Evolutionary conservation across 768 basidiomycete genomes (phyloP).

Genomic region (Dictyophora rubrovolvata): DNA sequence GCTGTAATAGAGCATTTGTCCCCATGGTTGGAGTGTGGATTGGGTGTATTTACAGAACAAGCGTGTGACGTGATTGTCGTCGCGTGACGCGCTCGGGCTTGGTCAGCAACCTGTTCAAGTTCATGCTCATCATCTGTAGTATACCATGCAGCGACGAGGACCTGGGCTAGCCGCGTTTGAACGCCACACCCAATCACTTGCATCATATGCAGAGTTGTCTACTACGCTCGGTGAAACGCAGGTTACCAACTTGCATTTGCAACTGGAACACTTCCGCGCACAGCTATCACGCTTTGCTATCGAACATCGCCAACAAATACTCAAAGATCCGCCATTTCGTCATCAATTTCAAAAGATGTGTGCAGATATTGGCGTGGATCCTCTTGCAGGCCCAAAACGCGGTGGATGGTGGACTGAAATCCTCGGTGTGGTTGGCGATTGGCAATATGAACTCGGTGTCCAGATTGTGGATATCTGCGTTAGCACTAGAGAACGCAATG

Average conservation of each 20-base stretch:
- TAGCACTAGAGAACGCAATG: conserved; percentile 79
- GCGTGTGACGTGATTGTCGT: too few relatives aligned
- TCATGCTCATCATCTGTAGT: not conserved
- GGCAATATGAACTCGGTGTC: conserved; percentile 92
- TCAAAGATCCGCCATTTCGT: conserved; percentile 74
- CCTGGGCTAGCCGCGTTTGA: conserved; percentile 86
- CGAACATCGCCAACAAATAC: conserved; percentile 77
- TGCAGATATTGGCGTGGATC: conserved; percentile 87
- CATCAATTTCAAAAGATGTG: conserved; percentile 96
- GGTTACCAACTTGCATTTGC: conserved; percentile 66
- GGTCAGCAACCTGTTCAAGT: not conserved
- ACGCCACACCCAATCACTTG: conserved; percentile 70
- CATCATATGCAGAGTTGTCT: conserved; percentile 76
- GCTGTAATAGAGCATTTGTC: too few relatives aligned
- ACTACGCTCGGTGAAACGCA: conserved; percentile 66
- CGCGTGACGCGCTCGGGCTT: too few relatives aligned
- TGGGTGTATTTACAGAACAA: too few relatives aligned
- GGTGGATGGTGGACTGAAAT: conserved; percentile 91
- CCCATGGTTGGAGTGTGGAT: too few relatives aligned
- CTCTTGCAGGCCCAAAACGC: conserved; percentile 74
- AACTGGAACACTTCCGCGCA: conserved; percentile 76
- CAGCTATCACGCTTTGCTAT: conserved; percentile 72
- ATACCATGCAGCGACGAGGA: conserved; percentile 61
- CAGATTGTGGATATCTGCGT: conserved; percentile 92
- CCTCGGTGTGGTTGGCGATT: conserved; percentile 73